Conservation (phyloP, 106 monocot species). For the Dendrobium catenatum region DNA sequence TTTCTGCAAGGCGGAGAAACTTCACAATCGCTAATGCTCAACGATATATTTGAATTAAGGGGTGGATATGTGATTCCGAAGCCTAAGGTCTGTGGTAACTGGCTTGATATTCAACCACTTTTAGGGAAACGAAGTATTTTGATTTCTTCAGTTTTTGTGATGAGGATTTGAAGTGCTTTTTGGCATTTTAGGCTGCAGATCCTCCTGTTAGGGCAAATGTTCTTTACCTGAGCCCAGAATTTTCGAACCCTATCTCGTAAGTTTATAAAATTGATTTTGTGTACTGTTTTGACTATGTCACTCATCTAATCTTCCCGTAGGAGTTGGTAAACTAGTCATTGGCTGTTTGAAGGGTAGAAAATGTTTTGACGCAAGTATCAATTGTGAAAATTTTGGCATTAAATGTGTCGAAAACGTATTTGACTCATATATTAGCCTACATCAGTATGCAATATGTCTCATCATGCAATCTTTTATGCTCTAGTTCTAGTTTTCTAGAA, state of each 20-base stretch:
- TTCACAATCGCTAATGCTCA: slow-evolving; percentile 74
- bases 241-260: slow-evolving; percentile 68
- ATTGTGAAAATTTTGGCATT: not conserved
- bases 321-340: not conserved
- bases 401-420: not conserved
- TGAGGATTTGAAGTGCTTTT: not conserved
- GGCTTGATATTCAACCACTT: not conserved
- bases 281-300: not conserved
- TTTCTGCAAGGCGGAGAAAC: slow-evolving; percentile 79
- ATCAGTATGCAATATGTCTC: not conserved
- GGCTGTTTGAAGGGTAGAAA: not conserved
- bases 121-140: not conserved
- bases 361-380: not conserved
- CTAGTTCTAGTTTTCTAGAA: not conserved
- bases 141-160: not conserved
- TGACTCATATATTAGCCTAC: not conserved
- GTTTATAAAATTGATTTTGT: slow-evolving; percentile 2
- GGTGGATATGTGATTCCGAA: slow-evolving; percentile 48
- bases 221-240: slow-evolving; percentile 59
- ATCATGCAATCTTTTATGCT: not conserved
- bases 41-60: slow-evolving; percentile 58
- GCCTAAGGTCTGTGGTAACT: slow-evolving; percentile 38
- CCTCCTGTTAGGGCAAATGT: slow-evolving; percentile 93
- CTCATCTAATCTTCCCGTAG: not conserved
- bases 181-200: slow-evolving; percentile 41